These are phyloP conservation scores for Russula virescens DNA, from an alignment of 768 basidiomycete species.

Conservation along the genomic window DNA sequence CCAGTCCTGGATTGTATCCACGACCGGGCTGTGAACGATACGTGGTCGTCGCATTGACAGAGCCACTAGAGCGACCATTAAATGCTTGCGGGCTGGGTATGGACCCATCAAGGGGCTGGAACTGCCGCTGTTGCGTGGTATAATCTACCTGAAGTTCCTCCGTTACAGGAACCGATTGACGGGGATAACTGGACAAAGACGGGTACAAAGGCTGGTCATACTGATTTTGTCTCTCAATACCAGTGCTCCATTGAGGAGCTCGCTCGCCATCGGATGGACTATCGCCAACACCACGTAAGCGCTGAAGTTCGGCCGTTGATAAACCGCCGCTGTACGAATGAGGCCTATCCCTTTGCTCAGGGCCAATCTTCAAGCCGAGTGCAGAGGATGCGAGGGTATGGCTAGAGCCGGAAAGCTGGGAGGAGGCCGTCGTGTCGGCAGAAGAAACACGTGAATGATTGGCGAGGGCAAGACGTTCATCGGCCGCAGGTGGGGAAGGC, in stretches of 20 bases:
- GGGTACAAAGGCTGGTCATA: conserved; percentile 50
- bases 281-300: conserved; percentile 60
- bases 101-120: conserved; percentile 39
- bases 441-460: conserved; percentile 81
- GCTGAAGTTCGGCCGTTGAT: conserved; percentile 66
- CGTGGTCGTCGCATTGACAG: conserved; percentile 44
- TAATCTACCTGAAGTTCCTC: conserved; percentile 48
- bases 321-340: conserved; percentile 79
- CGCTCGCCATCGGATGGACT: conserved; percentile 28
- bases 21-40: conserved; percentile 59
- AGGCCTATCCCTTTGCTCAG: conserved; percentile 68
- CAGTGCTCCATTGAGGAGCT: conserved; percentile 28
- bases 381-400: conserved; percentile 50
- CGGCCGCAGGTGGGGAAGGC: conserved; percentile 56
- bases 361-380: conserved; percentile 49
- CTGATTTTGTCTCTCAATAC: conserved; percentile 29
- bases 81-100: conserved; percentile 33
- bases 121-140: conserved; percentile 51
- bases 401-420: conserved; percentile 48
- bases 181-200: conserved; percentile 54
- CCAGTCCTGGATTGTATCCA: conserved; percentile 47
- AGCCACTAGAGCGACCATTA: conserved; percentile 46
- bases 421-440: conserved; percentile 65
- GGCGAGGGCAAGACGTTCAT: conserved; percentile 52
- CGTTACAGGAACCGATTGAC: conserved; percentile 25